Evolutionary conservation across 2,329 filamentous ascomycete genomes (phyloP).

Genomic region (Aspergillus costaricaensis): DNA sequence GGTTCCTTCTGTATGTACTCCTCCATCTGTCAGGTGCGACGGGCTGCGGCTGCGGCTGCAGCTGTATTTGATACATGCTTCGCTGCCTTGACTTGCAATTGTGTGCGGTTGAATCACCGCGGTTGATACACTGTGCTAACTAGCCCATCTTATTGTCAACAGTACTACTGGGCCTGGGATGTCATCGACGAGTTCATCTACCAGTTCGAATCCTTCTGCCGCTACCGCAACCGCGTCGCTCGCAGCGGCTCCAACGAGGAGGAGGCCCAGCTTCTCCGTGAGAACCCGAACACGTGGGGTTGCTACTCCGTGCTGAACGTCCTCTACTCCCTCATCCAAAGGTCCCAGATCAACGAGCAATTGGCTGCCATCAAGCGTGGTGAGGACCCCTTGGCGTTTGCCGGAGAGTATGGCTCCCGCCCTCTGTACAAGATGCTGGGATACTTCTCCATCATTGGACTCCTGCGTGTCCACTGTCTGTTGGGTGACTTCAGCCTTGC

Average conservation of each 20-base stretch:
- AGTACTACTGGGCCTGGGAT: conserved; percentile 99
- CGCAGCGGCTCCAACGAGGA: conserved; percentile 80
- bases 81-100: neutral
- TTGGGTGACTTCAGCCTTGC: conserved; percentile 97
- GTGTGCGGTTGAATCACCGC: conserved; percentile 11
- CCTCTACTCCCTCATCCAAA: conserved; percentile 97
- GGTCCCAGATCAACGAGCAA: conserved; percentile 98
- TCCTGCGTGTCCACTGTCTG: conserved; percentile 92
- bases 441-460: conserved; percentile 98
- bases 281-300: conserved; percentile 98
- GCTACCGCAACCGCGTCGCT: conserved; percentile 90
- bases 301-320: conserved; percentile 99
- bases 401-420: conserved; percentile 92
- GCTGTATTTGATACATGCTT: neutral
- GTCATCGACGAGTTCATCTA: conserved; percentile 99
- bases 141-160: conserved; percentile 15
- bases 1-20: conserved; percentile 81
- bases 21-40: neutral
- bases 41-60: neutral
- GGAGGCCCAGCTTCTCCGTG: conserved; percentile 85
- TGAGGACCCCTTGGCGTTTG: conserved; percentile 83
- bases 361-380: conserved; percentile 90
- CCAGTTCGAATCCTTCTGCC: conserved; percentile 99
- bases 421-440: conserved; percentile 97
- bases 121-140: conserved; percentile 14